Base-by-base conservation (phyloP, 805 yeast species). In the Metschnikowia continentalis region DNA sequence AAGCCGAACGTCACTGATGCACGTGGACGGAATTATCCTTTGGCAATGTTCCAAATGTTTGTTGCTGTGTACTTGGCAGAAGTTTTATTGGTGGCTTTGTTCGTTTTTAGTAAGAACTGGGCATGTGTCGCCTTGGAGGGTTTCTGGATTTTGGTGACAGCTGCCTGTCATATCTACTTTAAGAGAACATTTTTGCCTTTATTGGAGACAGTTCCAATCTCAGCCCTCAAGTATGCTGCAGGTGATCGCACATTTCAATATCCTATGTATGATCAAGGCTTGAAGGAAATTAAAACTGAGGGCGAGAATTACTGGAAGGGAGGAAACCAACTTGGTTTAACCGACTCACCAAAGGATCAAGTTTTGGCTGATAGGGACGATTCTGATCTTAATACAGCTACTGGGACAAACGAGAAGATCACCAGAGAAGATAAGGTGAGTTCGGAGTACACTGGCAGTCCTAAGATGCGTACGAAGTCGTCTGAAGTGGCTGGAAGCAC, bases 41-140 rank as follows among this genome's bases (percentile, higher is more conserved):
- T 78, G 59, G 88, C 90, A 2, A 65, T 87, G 56, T 83, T 86
- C 66, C 89, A 86, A 67, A 73, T 83, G 11, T 86, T 86, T 64
- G 86, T 81, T 51, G 90, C 84, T 13, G 56, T 88, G 39, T 88
- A 88, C 65, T 69, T 88, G 54, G 86, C 84, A 41, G 89, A 88
- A 66, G 69, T 85, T 41, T 83, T 88, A 67, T 69, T 86, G 50
- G 66, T 81, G 51, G 92, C 87, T 37, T 72, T 88, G 63, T 87
- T 87, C 62, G 86, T 87, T 37, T 82, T 86, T 82, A 79, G 82
- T 42, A 85, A 88, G 72, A 76, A 85, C 56, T 88, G 92, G 92
- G 89, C 86, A 20, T 81, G 85, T 59, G 81, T 86, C 56, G 94
- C 75, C 2, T 70, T 88, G 50, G 91, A 86, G 66, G 85, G 74